Evolutionary conservation across 2,329 filamentous ascomycete genomes (phyloP).

Genomic region (Beauveria bassiana): DNA sequence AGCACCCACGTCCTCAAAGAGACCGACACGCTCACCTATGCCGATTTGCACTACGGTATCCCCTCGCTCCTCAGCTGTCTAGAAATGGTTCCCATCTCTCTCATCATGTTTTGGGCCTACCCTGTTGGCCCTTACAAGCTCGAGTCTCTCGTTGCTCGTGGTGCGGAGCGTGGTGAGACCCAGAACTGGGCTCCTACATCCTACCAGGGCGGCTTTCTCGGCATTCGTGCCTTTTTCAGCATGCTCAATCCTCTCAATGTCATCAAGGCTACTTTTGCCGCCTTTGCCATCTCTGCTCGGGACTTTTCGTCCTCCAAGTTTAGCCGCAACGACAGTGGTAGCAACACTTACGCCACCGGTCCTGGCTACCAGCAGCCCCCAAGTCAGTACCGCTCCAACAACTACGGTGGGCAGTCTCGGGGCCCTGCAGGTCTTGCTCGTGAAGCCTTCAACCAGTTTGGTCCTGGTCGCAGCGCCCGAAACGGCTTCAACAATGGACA

Average conservation of each 20-base stretch:
- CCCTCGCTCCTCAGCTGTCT: conserved; percentile 18
- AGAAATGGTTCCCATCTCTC: conserved; percentile 20
- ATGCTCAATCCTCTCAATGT: conserved; percentile 13
- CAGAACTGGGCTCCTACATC: conserved; percentile 13
- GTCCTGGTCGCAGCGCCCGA: not conserved
- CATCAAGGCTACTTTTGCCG: conserved; percentile 9
- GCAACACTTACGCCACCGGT: conserved; percentile 1
- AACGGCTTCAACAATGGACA: not conserved
- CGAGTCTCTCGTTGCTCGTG: conserved; percentile 5
- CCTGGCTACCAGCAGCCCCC: conserved; percentile 10
- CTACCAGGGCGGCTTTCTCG: conserved; percentile 18
- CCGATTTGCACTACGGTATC: conserved; percentile 19
- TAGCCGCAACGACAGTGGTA: not conserved
- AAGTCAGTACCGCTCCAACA: not conserved
- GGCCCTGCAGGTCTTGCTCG: conserved; percentile 3
- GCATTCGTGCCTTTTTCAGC: conserved; percentile 13
- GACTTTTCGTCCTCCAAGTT: conserved; percentile 6
- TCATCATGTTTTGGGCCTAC: conserved; percentile 19
- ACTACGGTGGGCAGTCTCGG: not conserved
- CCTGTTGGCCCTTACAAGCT: conserved; percentile 18
- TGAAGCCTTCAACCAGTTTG: conserved; percentile 3
- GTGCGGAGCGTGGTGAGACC: conserved; percentile 10
- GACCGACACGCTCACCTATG: conserved; percentile 16
- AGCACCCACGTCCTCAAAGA: conserved; percentile 15
- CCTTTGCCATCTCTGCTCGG: not conserved